phyloP scores from a whole-genome alignment of 2,329 filamentous ascomycete species.

The Lizonia empirigonia region DNA sequence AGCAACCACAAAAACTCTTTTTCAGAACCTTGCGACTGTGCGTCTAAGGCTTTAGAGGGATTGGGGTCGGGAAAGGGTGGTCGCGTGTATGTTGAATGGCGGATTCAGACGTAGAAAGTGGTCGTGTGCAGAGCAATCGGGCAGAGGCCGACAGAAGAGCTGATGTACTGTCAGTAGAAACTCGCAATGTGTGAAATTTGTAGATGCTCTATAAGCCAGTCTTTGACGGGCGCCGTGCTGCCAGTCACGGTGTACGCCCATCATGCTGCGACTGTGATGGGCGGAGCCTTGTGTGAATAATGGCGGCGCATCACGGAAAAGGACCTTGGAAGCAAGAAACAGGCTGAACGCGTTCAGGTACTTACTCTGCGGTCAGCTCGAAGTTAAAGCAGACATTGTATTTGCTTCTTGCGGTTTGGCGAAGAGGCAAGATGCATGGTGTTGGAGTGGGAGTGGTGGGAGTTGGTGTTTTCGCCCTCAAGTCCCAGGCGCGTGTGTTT shows the following conservation, averaged over 20 bases:
- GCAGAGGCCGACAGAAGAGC: slow-evolving; percentile 28
- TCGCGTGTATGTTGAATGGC: slow-evolving; percentile 6
- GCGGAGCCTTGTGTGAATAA: slow-evolving; percentile 1
- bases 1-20: neutral
- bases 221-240: neutral
- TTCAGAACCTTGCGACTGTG: neutral
- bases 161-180: slow-evolving; percentile 20
- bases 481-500: slow-evolving; percentile 4
- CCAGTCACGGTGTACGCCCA: neutral
- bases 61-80: neutral
- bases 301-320: neutral
- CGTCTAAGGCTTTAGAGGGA: neutral
- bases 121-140: slow-evolving; percentile 18
- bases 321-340: no score
- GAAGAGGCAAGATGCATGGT: slow-evolving; percentile 36
- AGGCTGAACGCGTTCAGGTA: no score
- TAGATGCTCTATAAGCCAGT: neutral
- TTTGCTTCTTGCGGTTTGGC: slow-evolving; percentile 33
- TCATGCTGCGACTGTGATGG: neutral
- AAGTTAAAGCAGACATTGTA: slow-evolving; percentile 37
- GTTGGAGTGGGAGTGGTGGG: slow-evolving; percentile 9
- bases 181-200: neutral
- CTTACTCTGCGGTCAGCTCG: slow-evolving; percentile 35
- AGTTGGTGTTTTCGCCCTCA: slow-evolving; percentile 15
- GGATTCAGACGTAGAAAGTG: slow-evolving; percentile 10